Percentiles rank a stretch among this genome's conserved stretches.
Conservation (phyloP, 2,329 filamentous ascomycete genomes). For the Claviceps capensis region DNA sequence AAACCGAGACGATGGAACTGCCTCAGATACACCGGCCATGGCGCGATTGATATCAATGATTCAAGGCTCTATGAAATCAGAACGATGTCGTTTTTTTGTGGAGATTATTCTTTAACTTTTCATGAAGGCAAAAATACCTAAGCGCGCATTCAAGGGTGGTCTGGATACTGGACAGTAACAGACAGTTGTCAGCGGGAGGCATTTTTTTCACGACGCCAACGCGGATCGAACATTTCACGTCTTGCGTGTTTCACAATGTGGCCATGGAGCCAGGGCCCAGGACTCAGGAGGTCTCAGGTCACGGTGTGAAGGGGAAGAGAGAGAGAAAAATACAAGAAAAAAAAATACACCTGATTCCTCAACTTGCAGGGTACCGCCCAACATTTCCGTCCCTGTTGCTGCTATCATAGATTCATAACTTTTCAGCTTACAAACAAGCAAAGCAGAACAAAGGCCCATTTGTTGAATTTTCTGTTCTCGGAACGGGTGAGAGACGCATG, state of each 20-base stretch:
- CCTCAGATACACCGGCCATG: constrained; percentile 11
- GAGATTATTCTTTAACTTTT: not conserved
- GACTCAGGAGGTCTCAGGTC: not conserved
- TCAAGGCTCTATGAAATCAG: not conserved
- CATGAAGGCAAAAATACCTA: not conserved
- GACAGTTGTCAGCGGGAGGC: too few relatives aligned
- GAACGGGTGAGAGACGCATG: too few relatives aligned
- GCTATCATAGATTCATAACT: too few relatives aligned
- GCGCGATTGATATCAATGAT: constrained; percentile 4
- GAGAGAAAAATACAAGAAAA: not conserved
- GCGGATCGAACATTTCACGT: not conserved
- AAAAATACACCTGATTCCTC: not conserved
- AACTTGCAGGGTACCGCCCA: too few relatives aligned
- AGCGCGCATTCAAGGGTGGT: not conserved
- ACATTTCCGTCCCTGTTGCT: too few relatives aligned
- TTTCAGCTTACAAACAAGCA: too few relatives aligned
- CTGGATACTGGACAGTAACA: not conserved
- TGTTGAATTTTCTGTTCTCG: too few relatives aligned
- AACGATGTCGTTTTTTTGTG: too few relatives aligned
- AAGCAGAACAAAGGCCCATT: too few relatives aligned
- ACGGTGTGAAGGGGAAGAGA: too few relatives aligned
- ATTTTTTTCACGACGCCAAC: not conserved
- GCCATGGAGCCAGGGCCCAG: not conserved
- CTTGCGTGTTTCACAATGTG: not conserved
- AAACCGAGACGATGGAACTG: constrained; percentile 9